Base-by-base conservation (phyloP, 2,329 filamentous ascomycete species). In the Ophiostoma sp. region DNA sequence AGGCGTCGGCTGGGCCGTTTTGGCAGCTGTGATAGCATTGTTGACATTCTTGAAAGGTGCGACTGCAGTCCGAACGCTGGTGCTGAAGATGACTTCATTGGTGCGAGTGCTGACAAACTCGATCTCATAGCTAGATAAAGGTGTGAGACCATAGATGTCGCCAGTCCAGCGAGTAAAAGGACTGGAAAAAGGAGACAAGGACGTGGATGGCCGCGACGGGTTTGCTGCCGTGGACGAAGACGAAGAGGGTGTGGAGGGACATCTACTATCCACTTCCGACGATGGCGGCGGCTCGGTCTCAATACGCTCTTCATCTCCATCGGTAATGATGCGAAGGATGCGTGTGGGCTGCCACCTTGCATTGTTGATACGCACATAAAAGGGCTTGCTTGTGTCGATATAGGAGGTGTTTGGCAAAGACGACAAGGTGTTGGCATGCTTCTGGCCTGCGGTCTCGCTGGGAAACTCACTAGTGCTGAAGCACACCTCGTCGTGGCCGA, bases 321-420 rank as follows among this genome's bases (percentile, higher is more conserved):
- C 64, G 5, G 49, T 14, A 49, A 41, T 75, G 68, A 84, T 78
- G 42, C 83, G 80, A 69, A 84, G 84, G 74, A 93, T 92, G 72
- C 89, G 84, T 11, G 89, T 91, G 1, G 90, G 90, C 75, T 90
- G 90, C 91, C 91, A 94, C 70, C 87, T 84, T 9, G 90, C 89
- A 66, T 91, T 88, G 77, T 94, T 93, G 72, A 94, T 85, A 71
- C 87, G 84, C 68, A 93, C 89, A 75, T 87, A 92, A 75, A 93
- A 93, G 5, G 90, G 91, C 76, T 92, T 93, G 45, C 85, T 83
- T 70, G 81, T 83, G 76, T 92, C 88, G 67, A 90, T 84, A 3
- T 84, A 85, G 14, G 83, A 77, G 0, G 79, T 77, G 73, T 72
- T 70, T 2, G 65, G 65, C 2, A 45, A 8, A 5, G 36, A 76